Evolutionary conservation across 192 early-diverging fungal species (phyloP).

Genomic region (Coemansia sp.): DNA sequence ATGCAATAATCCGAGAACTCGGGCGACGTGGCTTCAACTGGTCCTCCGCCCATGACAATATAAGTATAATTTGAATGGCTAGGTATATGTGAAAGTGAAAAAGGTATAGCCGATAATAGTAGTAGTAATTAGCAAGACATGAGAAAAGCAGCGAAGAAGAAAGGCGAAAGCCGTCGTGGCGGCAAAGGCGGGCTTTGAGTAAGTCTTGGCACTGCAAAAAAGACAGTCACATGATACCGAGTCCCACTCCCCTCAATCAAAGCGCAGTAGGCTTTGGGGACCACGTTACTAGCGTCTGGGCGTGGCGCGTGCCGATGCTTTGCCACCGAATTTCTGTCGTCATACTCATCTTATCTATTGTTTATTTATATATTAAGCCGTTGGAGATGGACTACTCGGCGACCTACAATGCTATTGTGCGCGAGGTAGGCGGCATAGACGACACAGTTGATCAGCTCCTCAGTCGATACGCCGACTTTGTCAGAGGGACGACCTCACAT

Average conservation of each 20-base stretch:
- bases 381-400: conserved; percentile 8
- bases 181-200: not conserved
- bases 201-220: conserved; percentile 22
- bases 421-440: conserved; percentile 43
- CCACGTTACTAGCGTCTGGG: not conserved
- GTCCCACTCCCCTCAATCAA: conserved; percentile 1
- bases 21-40: conserved; percentile 42
- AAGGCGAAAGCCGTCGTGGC: not conserved
- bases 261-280: conserved; percentile 3
- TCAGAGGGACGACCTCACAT: not conserved
- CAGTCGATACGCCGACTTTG: conserved; percentile 26
- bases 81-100: not conserved
- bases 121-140: not conserved
- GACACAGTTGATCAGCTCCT: conserved; percentile 33
- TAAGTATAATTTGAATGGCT: not conserved
- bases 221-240: not conserved
- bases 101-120: not conserved
- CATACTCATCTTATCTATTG: not conserved
- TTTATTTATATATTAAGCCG: not conserved
- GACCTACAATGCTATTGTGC: conserved; percentile 9
- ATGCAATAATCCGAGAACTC: conserved; percentile 58
- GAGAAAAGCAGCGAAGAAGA: not conserved
- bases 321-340: not conserved
- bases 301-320: not conserved
- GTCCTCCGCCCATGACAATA: conserved; percentile 49